phyloP scores from a whole-genome alignment of 192 early-diverging fungal genomes.

The Paraglomus brasilianum region DNA sequence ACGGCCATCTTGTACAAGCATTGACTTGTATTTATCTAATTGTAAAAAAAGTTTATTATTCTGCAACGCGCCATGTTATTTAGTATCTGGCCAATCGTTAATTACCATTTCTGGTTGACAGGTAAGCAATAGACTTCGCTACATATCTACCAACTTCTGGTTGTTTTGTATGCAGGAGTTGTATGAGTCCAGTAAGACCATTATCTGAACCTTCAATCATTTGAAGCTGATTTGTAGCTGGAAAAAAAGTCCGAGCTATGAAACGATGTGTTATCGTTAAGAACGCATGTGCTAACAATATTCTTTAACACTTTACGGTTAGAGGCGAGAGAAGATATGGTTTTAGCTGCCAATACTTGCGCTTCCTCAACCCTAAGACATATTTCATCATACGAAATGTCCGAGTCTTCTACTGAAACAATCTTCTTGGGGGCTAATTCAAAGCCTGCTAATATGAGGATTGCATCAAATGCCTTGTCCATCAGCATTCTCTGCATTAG shows the following conservation, averaged over 20 bases:
- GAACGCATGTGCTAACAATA: neutral
- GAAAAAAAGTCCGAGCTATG: neutral
- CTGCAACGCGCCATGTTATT: slow-evolving; percentile 22
- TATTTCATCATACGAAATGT: slow-evolving; percentile 37
- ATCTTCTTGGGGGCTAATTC: neutral
- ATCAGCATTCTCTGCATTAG: slow-evolving; percentile 21
- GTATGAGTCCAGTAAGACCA: slow-evolving; percentile 38
- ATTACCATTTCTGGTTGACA: slow-evolving; percentile 55
- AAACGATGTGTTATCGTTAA: neutral
- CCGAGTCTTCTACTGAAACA: slow-evolving; percentile 17
- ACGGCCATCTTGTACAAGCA: slow-evolving; percentile 36
- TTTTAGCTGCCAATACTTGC: slow-evolving; percentile 44
- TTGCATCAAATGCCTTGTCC: slow-evolving; percentile 31
- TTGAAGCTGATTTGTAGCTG: slow-evolving; percentile 48
- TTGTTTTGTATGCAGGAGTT: slow-evolving; percentile 44
- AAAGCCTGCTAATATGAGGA: slow-evolving; percentile 33
- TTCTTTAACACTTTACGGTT: slow-evolving; percentile 29
- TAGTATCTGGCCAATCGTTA: slow-evolving; percentile 25
- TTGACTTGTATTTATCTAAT: slow-evolving; percentile 42
- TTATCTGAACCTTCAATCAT: slow-evolving; percentile 48
- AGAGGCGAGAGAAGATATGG: slow-evolving; percentile 42
- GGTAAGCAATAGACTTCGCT: slow-evolving; percentile 56
- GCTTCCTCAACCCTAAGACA: slow-evolving; percentile 39
- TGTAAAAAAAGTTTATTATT: slow-evolving; percentile 5
- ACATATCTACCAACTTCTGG: slow-evolving; percentile 51